Base-by-base conservation (phyloP, 2,329 filamentous ascomycete genomes). In the Tolypocladium endophyticum region DNA sequence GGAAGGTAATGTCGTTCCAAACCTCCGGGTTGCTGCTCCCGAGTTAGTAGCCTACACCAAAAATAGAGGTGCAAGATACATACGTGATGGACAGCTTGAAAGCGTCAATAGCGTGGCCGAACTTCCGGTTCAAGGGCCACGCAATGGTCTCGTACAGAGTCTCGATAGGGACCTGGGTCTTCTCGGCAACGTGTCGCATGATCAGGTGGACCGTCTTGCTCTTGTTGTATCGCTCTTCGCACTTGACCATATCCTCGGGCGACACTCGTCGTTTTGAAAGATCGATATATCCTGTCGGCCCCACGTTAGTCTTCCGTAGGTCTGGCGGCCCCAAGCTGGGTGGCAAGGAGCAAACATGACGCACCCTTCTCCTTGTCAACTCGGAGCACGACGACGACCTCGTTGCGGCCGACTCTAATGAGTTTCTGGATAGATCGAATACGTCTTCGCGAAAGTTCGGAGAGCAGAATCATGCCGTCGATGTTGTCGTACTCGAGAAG, bases 401-500 rank as follows among this genome's bases (percentile, higher is more conserved):
- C 94, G 72, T 99, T 99, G 69, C 95, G 89, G 61, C 95, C 95
- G 63, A 99, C 94, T 66, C 94, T 88, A 70, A 99, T 99, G 67
- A 99, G 88, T 80, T 99, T 99, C 78, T 99, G 95, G 71, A 99
- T 99, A 83, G 87, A 92, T 81, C 94, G 83, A 72, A 99, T 99
- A 88, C 94, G 94, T 85, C 94, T 86, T 82, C 94, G 87, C 61
- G 95, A 99, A 65, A 99, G 85, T 78, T 99, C 94, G 70, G 91
- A 96, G 66, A 99, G 90, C 67, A 99, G 81, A 71, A 99, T 99
- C 95, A 99, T 99, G 85, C 94, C 94, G 74, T 99, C 95, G 71
- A 99, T 99, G 80, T 97, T 97, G 79, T 99, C 94, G 79, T 99
- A 99, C 80, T 99, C 94, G 69, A 99, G 88, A 60, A 99, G 87